Evolutionary conservation across 352 stramenopile genomes (phyloP).

Genomic region (Plasmopara halstedii): DNA sequence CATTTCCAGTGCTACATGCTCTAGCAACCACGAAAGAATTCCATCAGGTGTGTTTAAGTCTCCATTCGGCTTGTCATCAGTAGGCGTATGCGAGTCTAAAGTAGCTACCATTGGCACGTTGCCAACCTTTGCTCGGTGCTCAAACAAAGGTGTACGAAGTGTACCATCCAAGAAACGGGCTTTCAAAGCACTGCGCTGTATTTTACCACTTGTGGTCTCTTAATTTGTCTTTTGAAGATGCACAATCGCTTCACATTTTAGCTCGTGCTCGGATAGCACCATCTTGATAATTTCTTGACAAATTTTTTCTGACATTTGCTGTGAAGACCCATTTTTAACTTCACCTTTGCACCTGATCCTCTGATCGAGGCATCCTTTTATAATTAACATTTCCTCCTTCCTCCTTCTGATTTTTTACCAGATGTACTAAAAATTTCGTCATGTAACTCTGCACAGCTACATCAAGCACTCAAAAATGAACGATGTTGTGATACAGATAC

Average conservation of each 20-base stretch:
- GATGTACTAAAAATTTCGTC: too few species aligned
- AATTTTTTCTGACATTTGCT: conserved; percentile 45
- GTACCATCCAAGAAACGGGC: conserved; percentile 38
- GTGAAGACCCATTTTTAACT: conserved; percentile 51
- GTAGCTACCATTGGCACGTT: conserved; percentile 3
- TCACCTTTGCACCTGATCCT: too few species aligned
- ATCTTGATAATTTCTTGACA: conserved; percentile 56
- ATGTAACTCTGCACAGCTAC: too few species aligned
- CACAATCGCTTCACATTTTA: conserved; percentile 67
- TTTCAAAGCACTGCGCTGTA: conserved; percentile 66
- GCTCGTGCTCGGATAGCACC: conserved; percentile 59
- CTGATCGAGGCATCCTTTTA: too few species aligned
- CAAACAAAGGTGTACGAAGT: conserved; percentile 43
- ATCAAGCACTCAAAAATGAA: too few species aligned
- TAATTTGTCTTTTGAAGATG: conserved; percentile 61
- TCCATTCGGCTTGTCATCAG: conserved; percentile 11
- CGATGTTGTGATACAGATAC: too few species aligned
- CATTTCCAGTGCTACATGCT: conserved; percentile 55
- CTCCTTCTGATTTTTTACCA: too few species aligned
- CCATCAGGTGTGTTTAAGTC: conserved; percentile 54
- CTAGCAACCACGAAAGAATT: conserved; percentile 65
- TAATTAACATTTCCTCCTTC: too few species aligned
- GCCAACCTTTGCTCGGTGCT: conserved; percentile 37
- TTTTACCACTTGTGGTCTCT: conserved; percentile 84
- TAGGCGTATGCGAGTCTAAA: conserved; percentile 3